A percentile compares a stretch with the other conserved stretches of the same genome.
phyloP scores from a whole-genome alignment of 1,284 basidiomycete species.

The Malassezia pachydermatis region DNA sequence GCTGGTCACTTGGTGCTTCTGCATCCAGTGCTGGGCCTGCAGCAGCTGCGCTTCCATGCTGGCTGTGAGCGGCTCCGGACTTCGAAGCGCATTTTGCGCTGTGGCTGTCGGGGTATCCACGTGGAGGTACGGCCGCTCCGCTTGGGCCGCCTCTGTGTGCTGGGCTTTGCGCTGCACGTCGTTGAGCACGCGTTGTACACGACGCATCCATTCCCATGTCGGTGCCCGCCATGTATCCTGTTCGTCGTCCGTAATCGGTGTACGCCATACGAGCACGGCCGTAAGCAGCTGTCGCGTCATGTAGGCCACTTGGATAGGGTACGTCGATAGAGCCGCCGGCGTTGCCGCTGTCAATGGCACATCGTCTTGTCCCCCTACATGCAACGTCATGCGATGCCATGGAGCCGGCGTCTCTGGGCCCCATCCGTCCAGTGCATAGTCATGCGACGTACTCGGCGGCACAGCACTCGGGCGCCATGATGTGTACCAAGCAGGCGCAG shows the following conservation, averaged over 20 bases:
- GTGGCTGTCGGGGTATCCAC: not conserved
- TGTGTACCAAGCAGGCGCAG: no score
- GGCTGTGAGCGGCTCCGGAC: not conserved
- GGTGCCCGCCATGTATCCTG: constrained; percentile 1
- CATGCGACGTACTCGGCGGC: constrained; percentile 5
- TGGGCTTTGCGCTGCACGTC: constrained; percentile 5
- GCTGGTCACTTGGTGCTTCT: constrained; percentile 5
- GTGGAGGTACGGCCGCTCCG: constrained; percentile 5
- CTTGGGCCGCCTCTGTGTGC: not conserved
- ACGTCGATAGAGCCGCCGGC: not conserved
- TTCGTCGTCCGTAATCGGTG: not conserved
- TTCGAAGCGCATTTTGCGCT: not conserved
- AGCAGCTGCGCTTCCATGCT: constrained; percentile 13
- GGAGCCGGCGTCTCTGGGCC: constrained; percentile 10
- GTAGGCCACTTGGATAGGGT: constrained; percentile 2
- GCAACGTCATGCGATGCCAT: constrained; percentile 1
- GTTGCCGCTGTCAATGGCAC: not conserved
- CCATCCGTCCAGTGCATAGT: constrained; percentile 14
- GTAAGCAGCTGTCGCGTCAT: constrained; percentile 14
- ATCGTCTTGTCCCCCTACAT: not conserved
- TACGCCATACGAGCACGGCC: constrained; percentile 7
- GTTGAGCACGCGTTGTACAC: constrained; percentile 9
- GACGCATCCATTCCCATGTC: constrained; percentile 11
- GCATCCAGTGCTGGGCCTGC: constrained; percentile 1
- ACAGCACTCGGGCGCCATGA: no score